phyloP scores from a whole-genome alignment of 306 rosid genomes.

The Vicia sativa region DNA sequence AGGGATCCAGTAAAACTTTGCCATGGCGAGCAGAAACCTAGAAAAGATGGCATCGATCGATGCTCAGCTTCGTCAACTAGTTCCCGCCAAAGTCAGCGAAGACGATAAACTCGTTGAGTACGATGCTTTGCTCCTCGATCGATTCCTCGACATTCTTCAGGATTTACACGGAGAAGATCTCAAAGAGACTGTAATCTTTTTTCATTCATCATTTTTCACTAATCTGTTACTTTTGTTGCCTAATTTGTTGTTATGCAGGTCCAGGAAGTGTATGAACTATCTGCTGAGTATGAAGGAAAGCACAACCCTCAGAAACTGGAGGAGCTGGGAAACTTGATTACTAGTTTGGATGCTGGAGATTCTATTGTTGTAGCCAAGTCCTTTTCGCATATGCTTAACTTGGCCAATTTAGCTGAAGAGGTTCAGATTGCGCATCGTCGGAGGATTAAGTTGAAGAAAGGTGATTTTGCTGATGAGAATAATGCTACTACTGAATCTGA shows the following conservation, averaged over 20 bases:
- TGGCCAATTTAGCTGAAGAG: slow-evolving; percentile 99
- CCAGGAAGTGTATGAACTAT: slow-evolving; percentile 93
- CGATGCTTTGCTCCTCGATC: slow-evolving; percentile 91
- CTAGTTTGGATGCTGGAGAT: slow-evolving; percentile 96
- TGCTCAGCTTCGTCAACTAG: slow-evolving; percentile 88
- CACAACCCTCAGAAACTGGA: slow-evolving; percentile 80
- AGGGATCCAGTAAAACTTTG: too few species aligned
- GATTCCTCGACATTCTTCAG: slow-evolving; percentile 96
- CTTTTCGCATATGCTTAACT: slow-evolving; percentile 97
- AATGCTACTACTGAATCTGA: slow-evolving; percentile 96
- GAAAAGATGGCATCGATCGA: slow-evolving; percentile 97
- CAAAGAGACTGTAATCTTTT: slow-evolving; percentile 73
- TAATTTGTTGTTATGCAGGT: slow-evolving; percentile 52
- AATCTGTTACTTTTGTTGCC: too few species aligned
- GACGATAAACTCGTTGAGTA: slow-evolving; percentile 93
- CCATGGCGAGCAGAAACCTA: too few species aligned
- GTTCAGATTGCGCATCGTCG: slow-evolving; percentile 93
- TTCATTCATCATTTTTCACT: too few species aligned
- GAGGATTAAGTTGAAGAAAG: slow-evolving; percentile 88
- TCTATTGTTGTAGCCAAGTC: slow-evolving; percentile 91
- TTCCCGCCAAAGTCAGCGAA: slow-evolving; percentile 86
- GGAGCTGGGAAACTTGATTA: slow-evolving; percentile 77
- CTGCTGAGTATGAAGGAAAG: slow-evolving; percentile 94
- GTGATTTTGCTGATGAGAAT: slow-evolving; percentile 80
- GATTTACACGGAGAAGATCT: slow-evolving; percentile 97